Evolutionary conservation across 768 basidiomycete genomes (phyloP).

Genomic region (Russula griseocarnosa): DNA sequence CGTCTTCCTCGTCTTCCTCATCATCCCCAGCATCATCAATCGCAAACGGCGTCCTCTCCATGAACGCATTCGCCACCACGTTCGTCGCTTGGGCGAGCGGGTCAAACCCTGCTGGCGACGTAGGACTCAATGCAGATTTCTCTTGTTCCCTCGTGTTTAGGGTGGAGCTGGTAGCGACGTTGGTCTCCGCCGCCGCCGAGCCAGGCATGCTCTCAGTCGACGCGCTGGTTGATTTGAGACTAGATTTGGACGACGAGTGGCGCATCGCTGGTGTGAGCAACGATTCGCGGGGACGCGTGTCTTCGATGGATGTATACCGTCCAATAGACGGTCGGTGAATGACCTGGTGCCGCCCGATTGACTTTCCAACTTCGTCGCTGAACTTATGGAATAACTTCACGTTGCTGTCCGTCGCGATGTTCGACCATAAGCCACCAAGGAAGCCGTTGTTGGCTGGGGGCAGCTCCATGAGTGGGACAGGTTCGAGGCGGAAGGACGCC

Average conservation of each 20-base stretch:
- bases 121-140: constrained; percentile 29
- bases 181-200: constrained; percentile 30
- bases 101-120: constrained; percentile 38
- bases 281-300: constrained; percentile 85
- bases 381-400: constrained; percentile 91
- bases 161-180: neutral
- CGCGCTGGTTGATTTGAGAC: constrained; percentile 35
- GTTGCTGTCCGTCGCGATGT: constrained; percentile 86
- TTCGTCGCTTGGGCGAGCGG: constrained; percentile 71
- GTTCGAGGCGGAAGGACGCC: constrained; percentile 77
- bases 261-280: constrained; percentile 70
- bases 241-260: constrained; percentile 53
- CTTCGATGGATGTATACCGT: constrained; percentile 75
- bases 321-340: constrained; percentile 81
- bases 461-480: constrained; percentile 63
- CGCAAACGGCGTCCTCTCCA: constrained; percentile 94
- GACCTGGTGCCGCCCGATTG: constrained; percentile 90
- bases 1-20: constrained; percentile 60
- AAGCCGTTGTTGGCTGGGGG: constrained; percentile 56
- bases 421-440: constrained; percentile 82
- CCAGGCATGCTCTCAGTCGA: constrained; percentile 29
- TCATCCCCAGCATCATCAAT: constrained; percentile 92
- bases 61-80: constrained; percentile 61
- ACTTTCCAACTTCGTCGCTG: constrained; percentile 91
- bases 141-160: constrained; percentile 31